A percentile compares a stretch with the other conserved stretches of the same genome.
Evolutionary conservation across 768 basidiomycete genomes (phyloP).

Genomic region (Pulveroboletus ravenelii): DNA sequence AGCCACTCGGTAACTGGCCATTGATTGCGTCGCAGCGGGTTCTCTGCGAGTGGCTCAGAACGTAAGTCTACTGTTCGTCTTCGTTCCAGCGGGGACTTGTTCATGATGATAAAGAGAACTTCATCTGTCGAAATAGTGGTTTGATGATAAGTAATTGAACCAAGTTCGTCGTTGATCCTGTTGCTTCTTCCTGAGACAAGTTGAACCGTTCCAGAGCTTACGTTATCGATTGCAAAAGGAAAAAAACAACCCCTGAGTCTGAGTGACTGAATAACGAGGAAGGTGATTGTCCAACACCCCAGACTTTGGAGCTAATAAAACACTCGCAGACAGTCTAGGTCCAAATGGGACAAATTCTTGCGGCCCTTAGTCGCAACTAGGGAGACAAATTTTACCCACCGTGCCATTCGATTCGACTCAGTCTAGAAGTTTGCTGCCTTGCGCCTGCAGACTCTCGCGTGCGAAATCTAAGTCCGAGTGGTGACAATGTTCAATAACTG

Average conservation of each 20-base stretch:
- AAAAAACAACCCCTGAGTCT: constrained; percentile 1
- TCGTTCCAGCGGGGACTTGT: neutral
- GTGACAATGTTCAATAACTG: neutral
- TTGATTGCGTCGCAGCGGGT: constrained; percentile 12
- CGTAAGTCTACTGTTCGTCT: neutral
- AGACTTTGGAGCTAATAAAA: neutral
- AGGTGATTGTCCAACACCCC: no score
- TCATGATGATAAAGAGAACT: neutral
- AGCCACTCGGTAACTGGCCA: constrained; percentile 24
- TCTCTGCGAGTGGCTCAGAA: constrained; percentile 10
- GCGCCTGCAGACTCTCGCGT: neutral
- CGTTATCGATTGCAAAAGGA: neutral
- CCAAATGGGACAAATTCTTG: neutral
- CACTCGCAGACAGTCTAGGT: neutral
- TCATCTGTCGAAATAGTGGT: neutral
- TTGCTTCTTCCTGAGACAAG: constrained; percentile 4
- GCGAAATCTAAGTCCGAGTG: neutral
- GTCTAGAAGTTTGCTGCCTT: neutral
- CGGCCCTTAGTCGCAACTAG: neutral
- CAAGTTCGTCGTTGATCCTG: neutral
- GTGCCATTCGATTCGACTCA: neutral
- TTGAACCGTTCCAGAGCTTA: constrained; percentile 1
- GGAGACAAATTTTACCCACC: neutral
- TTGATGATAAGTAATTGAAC: neutral
- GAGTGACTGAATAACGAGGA: no score